phyloP scores from a whole-genome alignment of 2,329 filamentous ascomycete genomes.

The Colletotrichum euphorbiae region DNA sequence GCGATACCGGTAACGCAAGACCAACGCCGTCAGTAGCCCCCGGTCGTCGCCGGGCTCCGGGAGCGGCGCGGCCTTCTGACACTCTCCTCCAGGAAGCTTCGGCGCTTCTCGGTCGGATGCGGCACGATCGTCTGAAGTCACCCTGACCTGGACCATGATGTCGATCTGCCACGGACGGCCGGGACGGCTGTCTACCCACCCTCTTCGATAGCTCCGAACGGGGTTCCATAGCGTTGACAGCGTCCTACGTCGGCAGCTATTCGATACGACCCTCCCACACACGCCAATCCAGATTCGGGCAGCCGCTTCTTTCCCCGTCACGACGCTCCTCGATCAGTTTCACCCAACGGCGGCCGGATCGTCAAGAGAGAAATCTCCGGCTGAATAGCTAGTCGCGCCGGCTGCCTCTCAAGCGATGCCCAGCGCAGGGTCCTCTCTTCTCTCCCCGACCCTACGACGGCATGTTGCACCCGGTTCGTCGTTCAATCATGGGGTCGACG shows the following conservation, averaged over 20 bases:
- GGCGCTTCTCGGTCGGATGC: constrained; percentile 7
- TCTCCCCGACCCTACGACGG: neutral
- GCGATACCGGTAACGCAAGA: no score
- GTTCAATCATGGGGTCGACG: no score
- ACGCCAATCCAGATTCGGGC: constrained; percentile 20
- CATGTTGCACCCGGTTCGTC: no score
- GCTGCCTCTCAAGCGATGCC: neutral
- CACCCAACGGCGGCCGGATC: neutral
- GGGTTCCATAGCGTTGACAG: constrained; percentile 11
- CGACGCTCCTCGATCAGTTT: neutral
- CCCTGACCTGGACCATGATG: neutral
- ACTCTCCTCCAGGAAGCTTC: neutral
- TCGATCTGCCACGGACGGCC: constrained; percentile 1
- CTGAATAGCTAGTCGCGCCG: neutral
- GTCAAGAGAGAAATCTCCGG: neutral
- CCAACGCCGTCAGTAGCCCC: no score
- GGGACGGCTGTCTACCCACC: neutral
- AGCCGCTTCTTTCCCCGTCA: neutral
- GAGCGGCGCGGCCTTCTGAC: neutral
- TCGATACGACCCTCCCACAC: constrained; percentile 18
- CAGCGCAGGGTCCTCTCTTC: neutral
- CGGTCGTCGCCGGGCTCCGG: neutral
- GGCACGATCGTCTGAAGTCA: constrained; percentile 5
- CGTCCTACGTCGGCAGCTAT: constrained; percentile 23
- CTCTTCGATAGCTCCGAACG: neutral